These are phyloP conservation scores for Psilocybe mexicana DNA, from an alignment of 1,284 basidiomycete species.

Conservation along the genomic window DNA sequence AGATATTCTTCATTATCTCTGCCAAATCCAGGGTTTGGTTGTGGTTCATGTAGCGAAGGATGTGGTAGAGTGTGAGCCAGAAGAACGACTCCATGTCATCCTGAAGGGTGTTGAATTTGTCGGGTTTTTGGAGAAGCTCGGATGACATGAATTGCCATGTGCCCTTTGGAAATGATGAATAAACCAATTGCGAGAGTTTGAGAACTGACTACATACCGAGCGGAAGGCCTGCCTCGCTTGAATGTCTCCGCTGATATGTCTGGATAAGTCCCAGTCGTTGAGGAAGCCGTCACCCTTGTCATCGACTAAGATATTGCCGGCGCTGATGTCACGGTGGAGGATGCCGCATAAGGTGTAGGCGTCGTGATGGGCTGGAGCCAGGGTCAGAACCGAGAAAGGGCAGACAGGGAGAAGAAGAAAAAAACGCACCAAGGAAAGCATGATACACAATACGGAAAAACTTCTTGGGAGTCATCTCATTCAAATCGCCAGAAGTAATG, in stretches of 20 bases:
- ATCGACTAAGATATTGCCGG: slow-evolving; percentile 5
- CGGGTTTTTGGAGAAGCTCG: slow-evolving; percentile 15
- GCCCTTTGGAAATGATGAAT: no score
- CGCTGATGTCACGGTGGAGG: slow-evolving; percentile 13
- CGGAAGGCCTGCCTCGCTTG: not conserved
- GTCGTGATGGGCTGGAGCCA: slow-evolving; percentile 3
- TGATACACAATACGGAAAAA: not conserved
- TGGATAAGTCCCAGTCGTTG: slow-evolving; percentile 11
- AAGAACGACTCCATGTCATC: slow-evolving; percentile 39
- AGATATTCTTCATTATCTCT: no score
- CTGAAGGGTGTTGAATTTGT: slow-evolving; percentile 22
- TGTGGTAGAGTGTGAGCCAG: slow-evolving; percentile 26
- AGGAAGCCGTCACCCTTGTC: not conserved
- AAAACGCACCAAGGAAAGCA: not conserved
- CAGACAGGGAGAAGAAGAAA: slow-evolving; percentile 7
- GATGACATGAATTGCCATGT: slow-evolving; percentile 38
- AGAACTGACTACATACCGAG: not conserved
- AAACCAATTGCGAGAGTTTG: no score
- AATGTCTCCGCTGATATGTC: not conserved
- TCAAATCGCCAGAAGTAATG: slow-evolving; percentile 3
- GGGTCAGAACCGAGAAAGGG: not conserved
- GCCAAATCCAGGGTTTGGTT: not conserved
- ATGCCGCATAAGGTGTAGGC: slow-evolving; percentile 5
- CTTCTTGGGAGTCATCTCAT: slow-evolving; percentile 5
- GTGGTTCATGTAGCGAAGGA: slow-evolving; percentile 14